Evolutionary conservation across 2,329 filamentous ascomycete species (phyloP), one percentile per base, ranked within the genome.

Genomic region (Xylariaceae sp.): DNA sequence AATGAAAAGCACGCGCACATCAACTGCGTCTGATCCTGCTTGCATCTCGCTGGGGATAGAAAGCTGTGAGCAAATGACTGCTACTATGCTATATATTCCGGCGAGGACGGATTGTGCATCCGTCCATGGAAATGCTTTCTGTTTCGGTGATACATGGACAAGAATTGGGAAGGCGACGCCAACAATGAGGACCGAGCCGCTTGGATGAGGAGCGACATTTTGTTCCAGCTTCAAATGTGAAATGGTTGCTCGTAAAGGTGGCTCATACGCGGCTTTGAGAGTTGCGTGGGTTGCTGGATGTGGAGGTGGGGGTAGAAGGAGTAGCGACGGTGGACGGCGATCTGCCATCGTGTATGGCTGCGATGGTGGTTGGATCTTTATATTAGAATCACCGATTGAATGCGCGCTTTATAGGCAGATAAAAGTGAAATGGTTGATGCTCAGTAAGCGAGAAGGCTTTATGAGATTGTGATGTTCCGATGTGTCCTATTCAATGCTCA

Each of bases 61-160:
- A 44, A 82, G 74, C 58, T 83, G 78, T 12, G 85, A 82, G 56
- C 87, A 90, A n/a, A 90, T 75, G 42, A 85, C 74, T 33, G 87
- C 87, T 50, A 94, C 75, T 45, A 97, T 78, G 62, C 85, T 84
- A 76, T 97, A 97, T 19, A 95, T 67, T 22, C 82, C 81, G 2
- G 88, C 88, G 18, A 97, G 72, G 5, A 93, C 75, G n/a, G 79
- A 76, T 69, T 96, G 90, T 0, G 85, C 80, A n/a, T 78, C 72
- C 33, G 77, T 66, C 79, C 91, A 96, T 16, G 81, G 74, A 42
- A 81, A 73, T 19, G 79, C 74, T 60, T 80, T 78, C 42, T 80
- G 75, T 31, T 72, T 70, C 18, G 73, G 71, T 19, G 75, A 72
- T 31, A 72, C 71, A 17, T 80, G 77, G 43, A 76, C 72, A 12